Conservation (phyloP, 768 basidiomycete genomes). For the Rhizopogon vinicolor region DNA sequence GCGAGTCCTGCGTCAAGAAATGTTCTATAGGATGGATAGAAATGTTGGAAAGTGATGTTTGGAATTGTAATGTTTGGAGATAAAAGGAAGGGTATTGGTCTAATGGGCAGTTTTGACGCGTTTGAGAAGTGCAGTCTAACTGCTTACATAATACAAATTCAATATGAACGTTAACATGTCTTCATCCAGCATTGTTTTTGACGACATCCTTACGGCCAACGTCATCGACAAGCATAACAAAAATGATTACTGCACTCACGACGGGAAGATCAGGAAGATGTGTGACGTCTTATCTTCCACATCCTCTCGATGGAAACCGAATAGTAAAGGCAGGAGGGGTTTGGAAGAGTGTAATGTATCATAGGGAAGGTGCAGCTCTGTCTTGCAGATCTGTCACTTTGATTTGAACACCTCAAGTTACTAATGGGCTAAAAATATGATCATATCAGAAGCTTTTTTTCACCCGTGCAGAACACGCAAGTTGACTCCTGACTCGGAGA, state of each 20-base stretch:
- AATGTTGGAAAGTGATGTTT: constrained; percentile 3
- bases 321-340: no score
- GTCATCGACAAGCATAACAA: constrained; percentile 72
- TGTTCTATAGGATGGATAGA: background rate
- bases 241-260: no score
- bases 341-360: constrained; percentile 69
- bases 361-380: constrained; percentile 71
- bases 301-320: no score
- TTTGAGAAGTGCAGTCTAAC: background rate
- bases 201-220: constrained; percentile 85
- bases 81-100: constrained; percentile 3
- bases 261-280: no score
- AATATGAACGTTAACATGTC: no score
- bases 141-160: background rate
- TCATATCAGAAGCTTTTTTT: no score
- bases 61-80: constrained; percentile 3
- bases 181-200: constrained; percentile 61
- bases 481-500: no score
- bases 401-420: no score
- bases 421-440: no score
- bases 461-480: no score
- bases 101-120: constrained; percentile 5
- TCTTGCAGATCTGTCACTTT: background rate
- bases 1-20: constrained; percentile 5
- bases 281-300: no score